Evolutionary conservation across 176 grass and related monocot species (phyloP), one percentile per base, ranked within the genome.

Genomic region (Bolboschoenus planiculmis): DNA sequence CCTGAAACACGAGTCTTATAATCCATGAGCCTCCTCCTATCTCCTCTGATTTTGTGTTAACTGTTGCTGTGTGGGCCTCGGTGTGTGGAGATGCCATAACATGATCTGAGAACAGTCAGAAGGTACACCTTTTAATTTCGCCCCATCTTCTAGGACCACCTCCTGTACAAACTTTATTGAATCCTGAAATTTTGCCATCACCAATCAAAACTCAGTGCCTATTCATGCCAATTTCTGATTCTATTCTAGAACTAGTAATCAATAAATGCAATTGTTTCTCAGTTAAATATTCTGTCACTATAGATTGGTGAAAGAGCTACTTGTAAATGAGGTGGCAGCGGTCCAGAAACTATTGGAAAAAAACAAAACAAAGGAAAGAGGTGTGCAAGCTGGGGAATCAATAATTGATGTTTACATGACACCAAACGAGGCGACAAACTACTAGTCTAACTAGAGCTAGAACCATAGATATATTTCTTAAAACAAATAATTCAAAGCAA

Each of bases 151-250:
- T 24, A 93, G 62, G 7, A 97, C 86, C 84, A 97, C 87, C 70
- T 97, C 94, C 80, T 97, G 87, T 86, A 97, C 91, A 87, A 94
- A 97, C 66, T 91, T 97, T 85, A 97, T 87, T 24, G 94, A 97
- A 42, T 97, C 94, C 94, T 97, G 88, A 43, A 88, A 77, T 64
- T 77, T 53, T 10, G 26, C 27, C 14, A 77, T 77, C 27, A 77
- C 72, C 72, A 48, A 53, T 77, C 9, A 77, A 33, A 77, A 50
- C 6, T 76, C 4, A 77, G 44, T 53, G 26, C 2, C 26, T 53
- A 16, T 51, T 7, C 72, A 77, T 51, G 14, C 72, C 72, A 77
- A 77, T 11, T 46, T 50, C 5, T 3, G 1, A 75, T 75, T 75
- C 42, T 50, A 16, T 26, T 44, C 1, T 48, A 27, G 14, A 27